phyloP scores from a whole-genome alignment of 257 asterid species.

The Solanum peruvianum region DNA sequence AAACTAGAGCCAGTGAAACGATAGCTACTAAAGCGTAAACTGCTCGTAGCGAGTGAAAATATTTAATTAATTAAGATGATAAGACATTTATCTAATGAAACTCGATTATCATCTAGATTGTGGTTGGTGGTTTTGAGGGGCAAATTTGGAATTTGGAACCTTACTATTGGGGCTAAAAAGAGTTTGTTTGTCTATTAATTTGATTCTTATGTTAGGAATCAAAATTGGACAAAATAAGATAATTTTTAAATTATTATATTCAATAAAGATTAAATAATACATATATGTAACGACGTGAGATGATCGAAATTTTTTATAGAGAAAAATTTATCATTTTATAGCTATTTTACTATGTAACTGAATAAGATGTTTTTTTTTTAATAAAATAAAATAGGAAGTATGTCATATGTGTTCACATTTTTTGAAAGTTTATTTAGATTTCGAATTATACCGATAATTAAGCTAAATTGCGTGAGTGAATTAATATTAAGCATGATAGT shows the following conservation, averaged over 20 bases:
- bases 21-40: too few relatives aligned
- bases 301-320: neutral
- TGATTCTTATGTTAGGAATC: neutral
- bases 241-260: neutral
- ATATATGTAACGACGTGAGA: neutral
- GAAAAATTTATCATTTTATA: neutral
- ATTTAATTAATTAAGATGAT: neutral
- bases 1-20: too few relatives aligned
- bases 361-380: neutral
- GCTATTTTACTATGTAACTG: too few relatives aligned
- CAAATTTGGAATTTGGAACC: neutral
- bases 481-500: slow-evolving; percentile 12
- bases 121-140: neutral
- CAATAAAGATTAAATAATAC: too few relatives aligned
- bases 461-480: neutral
- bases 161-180: neutral
- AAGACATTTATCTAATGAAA: neutral
- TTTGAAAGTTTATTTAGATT: neutral
- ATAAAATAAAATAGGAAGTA: neutral
- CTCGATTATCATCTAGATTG: neutral
- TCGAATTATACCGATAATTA: neutral
- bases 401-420: neutral
- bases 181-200: neutral
- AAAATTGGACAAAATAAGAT: neutral
- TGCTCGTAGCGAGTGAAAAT: too few relatives aligned